Evolutionary conservation across 306 rosid species (phyloP).

Genomic region (Ormosia semicastrata): DNA sequence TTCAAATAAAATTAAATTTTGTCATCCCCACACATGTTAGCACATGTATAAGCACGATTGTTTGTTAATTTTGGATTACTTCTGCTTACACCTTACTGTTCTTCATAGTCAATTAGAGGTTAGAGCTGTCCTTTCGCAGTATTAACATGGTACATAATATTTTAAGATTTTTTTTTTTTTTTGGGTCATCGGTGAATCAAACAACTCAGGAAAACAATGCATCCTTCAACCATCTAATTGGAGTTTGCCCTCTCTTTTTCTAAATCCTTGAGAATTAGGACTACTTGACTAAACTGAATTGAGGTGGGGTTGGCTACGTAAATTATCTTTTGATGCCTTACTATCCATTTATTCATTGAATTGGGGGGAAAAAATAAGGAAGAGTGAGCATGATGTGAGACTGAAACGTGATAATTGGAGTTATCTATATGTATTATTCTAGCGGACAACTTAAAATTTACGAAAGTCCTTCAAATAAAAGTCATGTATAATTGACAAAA

Average conservation of each 20-base stretch:
- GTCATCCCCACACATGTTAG: no score
- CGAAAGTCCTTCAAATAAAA: neutral
- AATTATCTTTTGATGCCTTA: neutral
- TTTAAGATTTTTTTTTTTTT: no score
- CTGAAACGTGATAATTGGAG: no score
- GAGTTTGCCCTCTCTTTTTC: neutral
- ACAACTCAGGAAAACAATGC: neutral
- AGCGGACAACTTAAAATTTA: no score
- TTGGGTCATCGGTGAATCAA: neutral
- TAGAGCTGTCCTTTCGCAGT: neutral
- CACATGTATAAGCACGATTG: neutral
- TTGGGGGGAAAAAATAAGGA: no score
- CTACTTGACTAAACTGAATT: neutral
- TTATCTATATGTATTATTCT: no score
- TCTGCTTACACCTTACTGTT: neutral
- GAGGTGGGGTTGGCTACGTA: neutral
- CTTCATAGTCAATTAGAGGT: neutral
- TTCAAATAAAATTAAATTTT: no score
- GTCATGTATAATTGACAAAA: neutral
- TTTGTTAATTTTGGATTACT: neutral
- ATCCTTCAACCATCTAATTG: neutral
- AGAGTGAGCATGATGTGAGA: no score
- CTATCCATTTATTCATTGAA: no score
- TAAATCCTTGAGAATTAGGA: no score
- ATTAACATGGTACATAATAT: neutral